Evolutionary conservation across 2,329 filamentous ascomycete species (phyloP), one percentile per base, ranked within the genome.

Genomic region (Massarina eburnea): DNA sequence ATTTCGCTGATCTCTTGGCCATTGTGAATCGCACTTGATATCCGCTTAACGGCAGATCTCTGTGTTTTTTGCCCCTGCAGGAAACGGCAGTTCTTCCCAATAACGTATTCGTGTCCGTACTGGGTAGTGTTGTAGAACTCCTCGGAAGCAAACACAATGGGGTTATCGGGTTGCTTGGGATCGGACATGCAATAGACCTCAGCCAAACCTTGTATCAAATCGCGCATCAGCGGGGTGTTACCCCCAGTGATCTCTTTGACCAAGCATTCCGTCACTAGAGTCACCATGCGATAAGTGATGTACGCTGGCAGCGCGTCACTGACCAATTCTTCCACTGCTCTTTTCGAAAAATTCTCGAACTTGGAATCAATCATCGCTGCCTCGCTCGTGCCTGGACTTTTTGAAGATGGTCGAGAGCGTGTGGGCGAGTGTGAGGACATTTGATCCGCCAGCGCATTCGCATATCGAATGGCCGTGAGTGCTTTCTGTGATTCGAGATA

Each of bases 71-170:
- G 86, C 0, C 88, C 87, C 64, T 90, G 86, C 1, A 91, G 76
- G 58, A 90, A 89, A 8, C 86, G 81, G 57, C 86, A 90, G 53
- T 90, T 89, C 20, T 84, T 80, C 0, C 86, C 87, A n/a, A 90
- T 78, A 2, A 82, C 79, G 60, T 89, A 88, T 39, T 78, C 78
- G 72, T 85, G 80, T 2, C 84, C 84, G 59, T 89, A 89, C 55
- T 89, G 84, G 0, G 85, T 89, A 5, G 83, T 85, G 33, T 79
- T 76, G 54, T 86, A 80, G 59, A 89, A 89, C 64, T 87, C 85
- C 74, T 88, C 83, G 3, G 84, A 88, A 12, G 84, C 84, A 66
- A 89, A 88, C 1, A 89, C 80, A 43, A 89, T 85, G 0, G 85
- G 86, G 61, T 88, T 88, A 48, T 88, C 86, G 3, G 78, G 76